Evolutionary conservation across 352 stramenopile species (phyloP).

Genomic region (Globisporangium viniferum): DNA sequence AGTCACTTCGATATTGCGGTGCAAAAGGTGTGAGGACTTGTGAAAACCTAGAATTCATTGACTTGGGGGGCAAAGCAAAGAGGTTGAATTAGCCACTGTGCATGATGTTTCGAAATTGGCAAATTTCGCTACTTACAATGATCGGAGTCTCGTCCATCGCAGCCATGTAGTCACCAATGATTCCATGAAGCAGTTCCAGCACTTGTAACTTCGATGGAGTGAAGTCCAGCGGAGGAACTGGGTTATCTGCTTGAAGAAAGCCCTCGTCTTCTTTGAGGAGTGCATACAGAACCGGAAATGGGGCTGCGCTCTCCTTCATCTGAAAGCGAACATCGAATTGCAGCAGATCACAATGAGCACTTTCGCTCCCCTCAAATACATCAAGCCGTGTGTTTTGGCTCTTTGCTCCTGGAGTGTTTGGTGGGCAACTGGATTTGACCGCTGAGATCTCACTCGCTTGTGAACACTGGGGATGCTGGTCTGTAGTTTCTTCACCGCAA

Average conservation of each 20-base stretch:
- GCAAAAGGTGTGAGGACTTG: slow-evolving; percentile 41
- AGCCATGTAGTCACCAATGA: slow-evolving; percentile 45
- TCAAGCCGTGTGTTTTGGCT: background rate
- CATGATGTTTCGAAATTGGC: too few relatives aligned
- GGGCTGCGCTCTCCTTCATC: background rate
- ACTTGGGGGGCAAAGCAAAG: slow-evolving; percentile 1
- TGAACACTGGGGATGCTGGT: background rate
- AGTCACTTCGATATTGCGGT: slow-evolving; percentile 20
- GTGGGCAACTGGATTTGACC: background rate
- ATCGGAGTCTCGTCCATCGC: slow-evolving; percentile 36
- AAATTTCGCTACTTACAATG: slow-evolving; percentile 25
- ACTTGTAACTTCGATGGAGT: slow-evolving; percentile 31
- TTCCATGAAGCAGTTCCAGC: slow-evolving; percentile 36
- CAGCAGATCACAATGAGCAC: background rate
- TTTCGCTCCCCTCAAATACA: background rate
- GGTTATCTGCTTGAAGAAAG: slow-evolving; percentile 19
- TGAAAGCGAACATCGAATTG: slow-evolving; percentile 3
- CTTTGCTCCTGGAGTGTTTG: background rate
- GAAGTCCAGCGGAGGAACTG: background rate
- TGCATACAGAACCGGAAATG: slow-evolving; percentile 24
- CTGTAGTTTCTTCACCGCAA: slow-evolving; percentile 21
- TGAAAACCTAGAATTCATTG: slow-evolving; percentile 28
- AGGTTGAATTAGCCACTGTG: background rate
- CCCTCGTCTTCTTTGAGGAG: slow-evolving; percentile 18
- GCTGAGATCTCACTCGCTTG: background rate